Base-by-base conservation (phyloP, 306 rosid genomes). In the Arachis stenosperma region DNA sequence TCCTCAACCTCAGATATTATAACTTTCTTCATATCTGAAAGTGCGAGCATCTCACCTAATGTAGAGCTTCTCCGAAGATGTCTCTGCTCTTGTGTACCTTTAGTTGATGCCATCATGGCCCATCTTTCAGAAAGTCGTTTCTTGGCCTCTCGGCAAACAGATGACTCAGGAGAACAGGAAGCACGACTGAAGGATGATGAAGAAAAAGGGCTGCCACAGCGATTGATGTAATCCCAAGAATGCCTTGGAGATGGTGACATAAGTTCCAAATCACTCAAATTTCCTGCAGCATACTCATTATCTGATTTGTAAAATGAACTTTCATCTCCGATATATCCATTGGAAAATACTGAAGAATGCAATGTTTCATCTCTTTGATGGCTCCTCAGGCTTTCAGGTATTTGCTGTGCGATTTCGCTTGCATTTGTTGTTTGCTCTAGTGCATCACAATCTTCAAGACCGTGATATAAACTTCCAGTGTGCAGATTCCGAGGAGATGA, bases 91-190 rank as follows among this genome's bases (percentile, higher is more conserved):
- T 80, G 97, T 82, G 79, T 65, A 78, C 73, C 84, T 67, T 84
- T 90, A 79, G 76, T 86, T 67, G 92, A 89, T 75, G 93, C 82
- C 93, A 91, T 84, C 89, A 92, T 84, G 72, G 98, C 88, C 99
- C 99, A 95, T 88, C 98, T 88, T 89, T 95, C 99, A 60, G 98
- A 95, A 29, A 95, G 96, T 43, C 98, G 84, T 86, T 95, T 95
- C 89, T 92, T 95, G 47, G 99, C 99, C 84, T 95, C 99, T 78
- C 92, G 87, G 83, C 98, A 88, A 13, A 95, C 99, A 9, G 97
- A 90, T 65, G 99, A 92, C 76, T 95, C 99, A 3, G 97, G 96
- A 79, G 99, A 95, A 78, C 91, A 83, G 2, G 98, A 91, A 50
- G 88, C 83, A 37, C 86, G 98, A 77, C 99, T 84, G 78, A 90